A percentile compares a stretch with the other conserved stretches of the same genome.
Conservation (phyloP, 2,329 filamentous ascomycete species). For the Penicillium sp. region DNA sequence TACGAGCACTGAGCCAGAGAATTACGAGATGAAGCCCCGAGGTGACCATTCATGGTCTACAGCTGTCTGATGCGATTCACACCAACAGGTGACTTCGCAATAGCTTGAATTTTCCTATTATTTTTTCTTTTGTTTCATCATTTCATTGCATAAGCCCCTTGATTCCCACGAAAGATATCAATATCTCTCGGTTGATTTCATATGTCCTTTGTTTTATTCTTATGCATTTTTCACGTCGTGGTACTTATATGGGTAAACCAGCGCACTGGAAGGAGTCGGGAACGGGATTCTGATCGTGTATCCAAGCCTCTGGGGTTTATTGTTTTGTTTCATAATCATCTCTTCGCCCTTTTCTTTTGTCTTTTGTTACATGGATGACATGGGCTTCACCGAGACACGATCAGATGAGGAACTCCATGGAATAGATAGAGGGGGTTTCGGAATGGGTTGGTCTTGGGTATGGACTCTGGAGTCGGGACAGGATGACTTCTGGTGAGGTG, state of each 20-base stretch:
- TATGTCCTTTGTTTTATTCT: conserved; percentile 16
- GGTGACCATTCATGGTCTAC: conserved; percentile 39
- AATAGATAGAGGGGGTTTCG: conserved; percentile 13
- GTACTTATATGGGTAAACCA: conserved; percentile 15
- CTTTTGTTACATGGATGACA: conserved; percentile 25
- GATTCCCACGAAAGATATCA: conserved; percentile 23
- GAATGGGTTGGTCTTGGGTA: conserved; percentile 6
- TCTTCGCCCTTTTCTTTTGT: conserved; percentile 14
- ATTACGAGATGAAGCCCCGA: conserved; percentile 59
- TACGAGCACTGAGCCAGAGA: conserved; percentile 69
- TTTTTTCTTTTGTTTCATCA: conserved; percentile 22
- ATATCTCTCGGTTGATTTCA: conserved; percentile 16
- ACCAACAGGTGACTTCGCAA: neutral
- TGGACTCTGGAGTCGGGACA: conserved; percentile 6
- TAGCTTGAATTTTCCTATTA: conserved; percentile 18
- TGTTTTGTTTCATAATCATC: conserved; percentile 17
- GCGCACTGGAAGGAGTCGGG: conserved; percentile 13
- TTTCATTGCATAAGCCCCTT: conserved; percentile 24
- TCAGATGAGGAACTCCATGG: conserved; percentile 26
- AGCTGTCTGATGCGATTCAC: conserved; percentile 26
- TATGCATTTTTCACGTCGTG: conserved; percentile 15
- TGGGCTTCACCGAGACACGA: conserved; percentile 27
- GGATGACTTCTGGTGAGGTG: conserved; percentile 19
- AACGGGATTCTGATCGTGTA: conserved; percentile 13
- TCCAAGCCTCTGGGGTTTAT: conserved; percentile 6